Evolutionary conservation across 306 rosid species (phyloP).

Genomic region (Gynostemma pentaphyllum): DNA sequence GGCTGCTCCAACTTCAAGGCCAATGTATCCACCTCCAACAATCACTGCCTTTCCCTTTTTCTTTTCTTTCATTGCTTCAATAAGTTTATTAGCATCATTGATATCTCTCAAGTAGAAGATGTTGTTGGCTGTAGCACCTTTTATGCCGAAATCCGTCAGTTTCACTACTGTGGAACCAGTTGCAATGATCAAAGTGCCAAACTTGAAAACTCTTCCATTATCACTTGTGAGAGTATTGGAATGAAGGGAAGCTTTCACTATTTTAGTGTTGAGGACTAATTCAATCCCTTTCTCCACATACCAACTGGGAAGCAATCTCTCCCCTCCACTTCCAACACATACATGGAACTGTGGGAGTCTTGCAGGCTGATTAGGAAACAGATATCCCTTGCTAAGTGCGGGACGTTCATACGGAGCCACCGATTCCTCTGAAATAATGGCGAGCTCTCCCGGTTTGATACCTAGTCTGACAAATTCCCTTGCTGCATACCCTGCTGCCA

Average conservation of each 20-base stretch:
- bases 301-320: slow-evolving; percentile 29
- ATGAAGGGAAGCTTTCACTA: slow-evolving; percentile 14
- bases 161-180: slow-evolving; percentile 22
- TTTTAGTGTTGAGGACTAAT: slow-evolving; percentile 29
- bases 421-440: slow-evolving; percentile 30
- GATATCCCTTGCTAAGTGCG: slow-evolving; percentile 30
- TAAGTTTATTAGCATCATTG: slow-evolving; percentile 27
- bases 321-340: slow-evolving; percentile 43
- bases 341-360: slow-evolving; percentile 34
- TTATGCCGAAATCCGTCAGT: slow-evolving; percentile 19
- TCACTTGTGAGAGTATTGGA: slow-evolving; percentile 18
- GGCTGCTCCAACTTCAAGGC: slow-evolving; percentile 40
- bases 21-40: slow-evolving; percentile 38
- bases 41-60: slow-evolving; percentile 25
- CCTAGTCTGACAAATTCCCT: slow-evolving; percentile 30
- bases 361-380: slow-evolving; percentile 22
- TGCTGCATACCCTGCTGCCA: slow-evolving; percentile 44
- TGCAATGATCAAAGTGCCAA: slow-evolving; percentile 24
- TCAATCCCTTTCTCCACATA: slow-evolving; percentile 25
- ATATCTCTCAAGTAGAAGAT: slow-evolving; percentile 34
- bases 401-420: slow-evolving; percentile 45
- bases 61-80: slow-evolving; percentile 20
- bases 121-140: slow-evolving; percentile 26
- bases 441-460: slow-evolving; percentile 22
- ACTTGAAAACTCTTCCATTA: slow-evolving; percentile 16